A percentile compares a stretch with the other conserved stretches of the same genome.
phyloP scores from a whole-genome alignment of 441 rosid species.

The Pelargonium exstipulatum region DNA sequence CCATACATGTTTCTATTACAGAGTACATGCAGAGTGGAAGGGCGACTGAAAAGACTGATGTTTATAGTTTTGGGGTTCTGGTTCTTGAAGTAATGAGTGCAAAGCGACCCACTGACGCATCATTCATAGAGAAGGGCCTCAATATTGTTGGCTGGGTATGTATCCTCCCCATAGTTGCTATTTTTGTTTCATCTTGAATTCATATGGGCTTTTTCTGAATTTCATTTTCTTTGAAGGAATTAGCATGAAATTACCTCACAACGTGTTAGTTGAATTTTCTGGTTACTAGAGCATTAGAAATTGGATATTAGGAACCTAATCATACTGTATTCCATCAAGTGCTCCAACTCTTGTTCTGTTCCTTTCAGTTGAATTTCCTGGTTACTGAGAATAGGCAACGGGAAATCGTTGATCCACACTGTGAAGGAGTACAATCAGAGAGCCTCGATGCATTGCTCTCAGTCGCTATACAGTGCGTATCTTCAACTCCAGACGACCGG shows the following conservation, averaged over 20 bases:
- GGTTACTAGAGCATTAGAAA: no score
- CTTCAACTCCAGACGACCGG: slow-evolving; percentile 76
- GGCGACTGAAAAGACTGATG: slow-evolving; percentile 98
- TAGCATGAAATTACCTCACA: no score
- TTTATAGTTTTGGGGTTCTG: slow-evolving; percentile 91
- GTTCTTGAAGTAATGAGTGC: slow-evolving; percentile 94
- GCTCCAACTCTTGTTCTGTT: slow-evolving; percentile 8
- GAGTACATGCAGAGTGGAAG: slow-evolving; percentile 98
- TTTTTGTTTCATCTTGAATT: slow-evolving; percentile 7
- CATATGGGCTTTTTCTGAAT: no score
- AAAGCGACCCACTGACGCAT: slow-evolving; percentile 93
- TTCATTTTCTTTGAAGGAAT: no score
- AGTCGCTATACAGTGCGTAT: slow-evolving; percentile 82
- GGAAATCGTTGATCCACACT: slow-evolving; percentile 69
- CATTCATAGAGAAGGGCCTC: slow-evolving; percentile 92
- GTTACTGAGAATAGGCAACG: slow-evolving; percentile 56
- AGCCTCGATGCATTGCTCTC: slow-evolving; percentile 79
- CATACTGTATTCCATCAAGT: neutral
- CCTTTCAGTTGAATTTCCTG: slow-evolving; percentile 71
- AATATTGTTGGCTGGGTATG: slow-evolving; percentile 97
- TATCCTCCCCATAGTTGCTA: neutral
- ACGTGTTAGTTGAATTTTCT: no score
- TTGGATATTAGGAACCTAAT: no score
- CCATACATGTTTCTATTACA: slow-evolving; percentile 27
- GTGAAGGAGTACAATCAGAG: slow-evolving; percentile 77